Percentiles rank a stretch among this genome's conserved stretches.
phyloP scores from a whole-genome alignment of 192 early-diverging fungal genomes.

The Funneliformis mosseae region DNA sequence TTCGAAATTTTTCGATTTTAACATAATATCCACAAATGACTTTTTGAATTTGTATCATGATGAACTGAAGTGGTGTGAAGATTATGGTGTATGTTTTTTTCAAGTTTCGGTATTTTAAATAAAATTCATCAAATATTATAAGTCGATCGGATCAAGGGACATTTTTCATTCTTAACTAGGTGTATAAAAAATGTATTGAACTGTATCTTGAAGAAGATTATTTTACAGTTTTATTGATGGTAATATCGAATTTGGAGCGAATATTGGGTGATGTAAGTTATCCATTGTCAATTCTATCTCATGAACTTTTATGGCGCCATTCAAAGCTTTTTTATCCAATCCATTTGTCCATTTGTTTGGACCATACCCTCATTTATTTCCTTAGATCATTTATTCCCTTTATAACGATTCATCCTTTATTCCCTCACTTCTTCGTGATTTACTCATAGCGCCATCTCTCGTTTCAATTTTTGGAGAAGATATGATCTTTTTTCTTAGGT shows the following conservation, averaged over 20 bases:
- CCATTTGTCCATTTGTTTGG: background rate
- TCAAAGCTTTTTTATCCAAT: background rate
- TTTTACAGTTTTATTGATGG: conserved; percentile 24
- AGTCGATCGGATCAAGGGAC: background rate
- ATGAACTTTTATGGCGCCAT: too few relatives aligned
- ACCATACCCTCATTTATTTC: background rate
- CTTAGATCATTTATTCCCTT: conserved; percentile 21
- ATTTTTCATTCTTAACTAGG: background rate
- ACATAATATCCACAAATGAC: background rate
- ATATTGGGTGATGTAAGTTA: conserved; percentile 32
- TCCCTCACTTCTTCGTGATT: conserved; percentile 27
- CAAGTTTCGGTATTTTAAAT: too few relatives aligned
- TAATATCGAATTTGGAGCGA: conserved; percentile 20
- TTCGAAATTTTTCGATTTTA: background rate
- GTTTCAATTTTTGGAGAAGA: background rate
- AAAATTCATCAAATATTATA: background rate
- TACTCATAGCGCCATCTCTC: conserved; percentile 5
- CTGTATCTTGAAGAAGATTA: conserved; percentile 19
- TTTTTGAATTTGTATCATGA: conserved; percentile 12
- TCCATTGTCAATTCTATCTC: background rate
- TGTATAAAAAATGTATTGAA: background rate
- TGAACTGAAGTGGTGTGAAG: conserved; percentile 16
- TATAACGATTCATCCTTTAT: conserved; percentile 1
- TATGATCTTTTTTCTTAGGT: conserved; percentile 20
- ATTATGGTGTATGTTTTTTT: conserved; percentile 4